phyloP scores from a whole-genome alignment of 2,329 filamentous ascomycete genomes.

The Fusarium mexicanum region DNA sequence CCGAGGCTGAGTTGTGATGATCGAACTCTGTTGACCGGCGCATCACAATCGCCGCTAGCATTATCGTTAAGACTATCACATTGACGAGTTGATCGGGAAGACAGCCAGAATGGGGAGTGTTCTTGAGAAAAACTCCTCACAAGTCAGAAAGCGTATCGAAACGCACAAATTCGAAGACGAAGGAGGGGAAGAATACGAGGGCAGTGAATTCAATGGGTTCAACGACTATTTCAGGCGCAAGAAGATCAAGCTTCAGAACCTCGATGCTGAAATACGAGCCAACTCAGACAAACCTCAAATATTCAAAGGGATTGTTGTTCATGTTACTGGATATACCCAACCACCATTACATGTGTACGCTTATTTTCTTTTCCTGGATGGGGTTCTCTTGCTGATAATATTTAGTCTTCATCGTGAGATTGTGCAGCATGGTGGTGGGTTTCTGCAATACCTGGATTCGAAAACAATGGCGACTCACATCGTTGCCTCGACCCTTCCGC shows the following conservation, averaged over 20 bases:
- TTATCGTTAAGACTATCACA: constrained; percentile 3
- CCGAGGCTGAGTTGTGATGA: constrained; percentile 7
- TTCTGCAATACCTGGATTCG: constrained; percentile 91
- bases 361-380: background rate
- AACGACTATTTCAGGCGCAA: constrained; percentile 93
- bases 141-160: constrained; percentile 70
- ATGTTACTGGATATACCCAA: constrained; percentile 96
- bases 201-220: constrained; percentile 88
- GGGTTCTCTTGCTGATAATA: constrained; percentile 21
- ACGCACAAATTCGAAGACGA: constrained; percentile 80
- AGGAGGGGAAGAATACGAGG: constrained; percentile 89
- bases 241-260: constrained; percentile 96
- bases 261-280: constrained; percentile 83
- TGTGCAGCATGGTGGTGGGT: constrained; percentile 92
- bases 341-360: constrained; percentile 82
- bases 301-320: constrained; percentile 89
- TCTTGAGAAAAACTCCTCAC: constrained; percentile 70
- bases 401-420: constrained; percentile 79
- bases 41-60: constrained; percentile 5
- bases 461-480: constrained; percentile 98
- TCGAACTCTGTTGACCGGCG: background rate
- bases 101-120: constrained; percentile 64
- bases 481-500: constrained; percentile 87
- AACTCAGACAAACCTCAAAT: constrained; percentile 78
- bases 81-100: background rate